phyloP scores from a whole-genome alignment of 78 protist genomes.

The Dictyostelium discoideum region DNA sequence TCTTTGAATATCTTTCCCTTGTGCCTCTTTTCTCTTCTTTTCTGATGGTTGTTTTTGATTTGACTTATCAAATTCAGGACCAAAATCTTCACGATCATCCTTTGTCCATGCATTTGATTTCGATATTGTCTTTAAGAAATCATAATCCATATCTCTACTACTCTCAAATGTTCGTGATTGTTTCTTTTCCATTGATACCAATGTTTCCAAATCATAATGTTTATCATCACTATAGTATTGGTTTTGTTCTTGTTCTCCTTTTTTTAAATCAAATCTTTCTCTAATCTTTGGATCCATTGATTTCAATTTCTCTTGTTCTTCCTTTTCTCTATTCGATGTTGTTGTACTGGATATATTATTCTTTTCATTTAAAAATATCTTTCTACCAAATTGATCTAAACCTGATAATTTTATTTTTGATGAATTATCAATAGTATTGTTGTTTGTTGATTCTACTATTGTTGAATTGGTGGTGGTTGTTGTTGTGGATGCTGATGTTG shows the following conservation, averaged over 20 bases:
- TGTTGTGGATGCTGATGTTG: no score
- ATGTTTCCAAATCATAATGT: slow-evolving; percentile 17
- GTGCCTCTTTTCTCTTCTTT: slow-evolving; percentile 12
- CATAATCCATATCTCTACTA: slow-evolving; percentile 51
- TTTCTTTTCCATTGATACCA: slow-evolving; percentile 56
- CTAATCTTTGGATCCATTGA: neutral
- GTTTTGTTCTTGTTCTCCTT: slow-evolving; percentile 11
- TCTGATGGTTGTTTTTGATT: neutral
- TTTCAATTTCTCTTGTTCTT: neutral
- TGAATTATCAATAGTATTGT: no score
- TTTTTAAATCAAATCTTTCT: neutral
- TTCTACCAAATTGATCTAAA: slow-evolving; percentile 62
- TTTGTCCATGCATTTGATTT: slow-evolving; percentile 23
- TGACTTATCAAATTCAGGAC: slow-evolving; percentile 29
- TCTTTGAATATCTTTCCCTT: slow-evolving; percentile 9
- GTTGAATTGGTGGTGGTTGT: neutral
- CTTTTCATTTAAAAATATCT: slow-evolving; percentile 52
- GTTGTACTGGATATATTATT: neutral
- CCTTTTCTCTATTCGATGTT: neutral
- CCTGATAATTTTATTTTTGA: slow-evolving; percentile 46
- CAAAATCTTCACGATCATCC: slow-evolving; percentile 72
- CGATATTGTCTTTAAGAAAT: slow-evolving; percentile 32
- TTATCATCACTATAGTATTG: slow-evolving; percentile 62
- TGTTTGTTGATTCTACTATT: no score
- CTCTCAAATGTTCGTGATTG: neutral